A percentile compares a stretch with the other conserved stretches of the same genome.
phyloP scores from a whole-genome alignment of 2,329 filamentous ascomycete genomes.

The Zymoseptoria passerinii region DNA sequence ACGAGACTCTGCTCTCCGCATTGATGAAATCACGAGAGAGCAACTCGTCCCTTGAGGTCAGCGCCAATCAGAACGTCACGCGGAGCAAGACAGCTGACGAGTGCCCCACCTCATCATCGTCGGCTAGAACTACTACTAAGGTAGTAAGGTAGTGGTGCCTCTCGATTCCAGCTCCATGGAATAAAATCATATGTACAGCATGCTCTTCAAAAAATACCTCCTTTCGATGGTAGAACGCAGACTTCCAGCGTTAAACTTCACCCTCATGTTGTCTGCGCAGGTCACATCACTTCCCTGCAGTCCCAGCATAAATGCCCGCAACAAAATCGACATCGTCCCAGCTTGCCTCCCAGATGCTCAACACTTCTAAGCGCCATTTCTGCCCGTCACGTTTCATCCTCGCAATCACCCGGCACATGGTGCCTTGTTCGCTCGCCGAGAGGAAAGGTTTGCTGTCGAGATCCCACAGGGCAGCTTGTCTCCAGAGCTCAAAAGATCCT shows the following conservation, averaged over 20 bases:
- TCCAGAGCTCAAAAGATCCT: constrained; percentile 41
- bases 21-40: neutral
- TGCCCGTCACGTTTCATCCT: constrained; percentile 39
- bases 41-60: neutral
- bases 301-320: constrained; percentile 34
- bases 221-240: too few species aligned
- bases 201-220: too few species aligned
- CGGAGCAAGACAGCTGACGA: neutral
- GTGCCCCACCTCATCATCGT: neutral
- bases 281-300: neutral
- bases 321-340: constrained; percentile 47
- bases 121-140: neutral
- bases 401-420: constrained; percentile 43
- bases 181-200: too few species aligned
- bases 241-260: too few species aligned
- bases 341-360: constrained; percentile 45
- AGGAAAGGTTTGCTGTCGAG: constrained; percentile 38
- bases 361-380: constrained; percentile 38
- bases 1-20: neutral
- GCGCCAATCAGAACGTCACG: neutral
- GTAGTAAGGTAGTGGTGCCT: neutral
- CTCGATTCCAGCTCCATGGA: too few species aligned
- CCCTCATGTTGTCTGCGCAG: neutral
- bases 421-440: constrained; percentile 14
- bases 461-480: constrained; percentile 37